A percentile compares a stretch with the other conserved stretches of the same genome.
phyloP scores from a whole-genome alignment of 2,329 filamentous ascomycete species.

The Nannizziopsis arthrosporioides region DNA sequence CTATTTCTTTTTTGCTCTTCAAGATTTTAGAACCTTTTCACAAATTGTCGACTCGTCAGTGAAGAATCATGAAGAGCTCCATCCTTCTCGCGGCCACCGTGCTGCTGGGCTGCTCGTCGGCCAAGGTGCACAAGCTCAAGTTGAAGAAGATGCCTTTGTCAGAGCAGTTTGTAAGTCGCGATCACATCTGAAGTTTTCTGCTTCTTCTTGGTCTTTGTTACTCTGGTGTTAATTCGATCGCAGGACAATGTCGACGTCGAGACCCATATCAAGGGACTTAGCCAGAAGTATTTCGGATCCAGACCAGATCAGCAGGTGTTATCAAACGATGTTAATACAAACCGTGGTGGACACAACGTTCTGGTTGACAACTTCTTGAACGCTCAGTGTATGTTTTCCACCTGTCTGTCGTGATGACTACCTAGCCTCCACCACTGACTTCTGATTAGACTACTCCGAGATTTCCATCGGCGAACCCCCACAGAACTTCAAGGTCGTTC shows the following conservation, averaged over 20 bases:
- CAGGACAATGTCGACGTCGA: slow-evolving; percentile 69
- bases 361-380: slow-evolving; percentile 97
- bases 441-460: slow-evolving; percentile 74
- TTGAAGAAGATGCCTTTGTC: slow-evolving; percentile 89
- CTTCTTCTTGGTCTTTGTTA: background rate
- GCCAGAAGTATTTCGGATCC: slow-evolving; percentile 92
- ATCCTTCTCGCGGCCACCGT: slow-evolving; percentile 65
- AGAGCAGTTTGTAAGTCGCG: slow-evolving; percentile 70
- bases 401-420: background rate
- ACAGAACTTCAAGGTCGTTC: slow-evolving; percentile 94
- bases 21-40: background rate
- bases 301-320: slow-evolving; percentile 69
- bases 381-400: slow-evolving; percentile 71
- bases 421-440: slow-evolving; percentile 7
- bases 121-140: slow-evolving; percentile 89
- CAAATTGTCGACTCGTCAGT: background rate
- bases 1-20: background rate
- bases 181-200: background rate
- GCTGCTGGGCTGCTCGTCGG: slow-evolving; percentile 71
- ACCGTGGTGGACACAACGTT: slow-evolving; percentile 58
- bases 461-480: slow-evolving; percentile 85
- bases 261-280: slow-evolving; percentile 66
- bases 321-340: slow-evolving; percentile 55
- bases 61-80: slow-evolving; percentile 67
- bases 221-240: background rate